Evolutionary conservation across 176 grass and related monocot species (phyloP), one percentile per base, ranked within the genome.

Genomic region (Hyparrhenia diplandra): DNA sequence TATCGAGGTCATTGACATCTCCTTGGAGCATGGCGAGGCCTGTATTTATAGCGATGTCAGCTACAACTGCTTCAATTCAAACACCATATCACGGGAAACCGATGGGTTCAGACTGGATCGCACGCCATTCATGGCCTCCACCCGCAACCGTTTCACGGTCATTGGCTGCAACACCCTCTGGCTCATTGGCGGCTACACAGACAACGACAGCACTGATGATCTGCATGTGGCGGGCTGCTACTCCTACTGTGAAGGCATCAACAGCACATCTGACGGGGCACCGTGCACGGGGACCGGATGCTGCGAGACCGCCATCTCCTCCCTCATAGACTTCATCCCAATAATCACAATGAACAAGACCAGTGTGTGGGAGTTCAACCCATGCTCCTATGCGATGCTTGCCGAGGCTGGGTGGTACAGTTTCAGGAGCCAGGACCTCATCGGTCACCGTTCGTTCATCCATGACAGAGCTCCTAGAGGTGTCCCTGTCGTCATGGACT

Each of bases 231-330:
- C 31, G 2, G 31, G 31, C 4, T 87, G 85, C 72, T 87, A 82
- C 41, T 87, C 85, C 40, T 82, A 87, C 64, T 82, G 85, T n/a
- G 7, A 63, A 25, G 40, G 52, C 12, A 63, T 87, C 72, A 76
- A 82, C 64, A 82, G 40, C 72, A 82, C 85, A 2, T 40, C 72
- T 8, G 31, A 87, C 0, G 85, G 72, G 0, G 40, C 64, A 0
- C 40, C 79, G 0, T 87, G 85, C 17, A 18, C 17, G 0, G 85
- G 85, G 2, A 82, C 12, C 9, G 85, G 85, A 66, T 87, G 85
- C 64, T 87, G 85, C 1, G 78, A 87, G 52, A 76, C 51, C 3
- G 25, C 52, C 37, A 39, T 39, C 37, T 39, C 37, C 8, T 39
- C 36, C 36, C 36, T 37, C 36, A 37, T 7, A 5, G 36, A 37